Evolutionary conservation across 129 eudicot genomes (phyloP).

Genomic region (Sambucus nigra): DNA sequence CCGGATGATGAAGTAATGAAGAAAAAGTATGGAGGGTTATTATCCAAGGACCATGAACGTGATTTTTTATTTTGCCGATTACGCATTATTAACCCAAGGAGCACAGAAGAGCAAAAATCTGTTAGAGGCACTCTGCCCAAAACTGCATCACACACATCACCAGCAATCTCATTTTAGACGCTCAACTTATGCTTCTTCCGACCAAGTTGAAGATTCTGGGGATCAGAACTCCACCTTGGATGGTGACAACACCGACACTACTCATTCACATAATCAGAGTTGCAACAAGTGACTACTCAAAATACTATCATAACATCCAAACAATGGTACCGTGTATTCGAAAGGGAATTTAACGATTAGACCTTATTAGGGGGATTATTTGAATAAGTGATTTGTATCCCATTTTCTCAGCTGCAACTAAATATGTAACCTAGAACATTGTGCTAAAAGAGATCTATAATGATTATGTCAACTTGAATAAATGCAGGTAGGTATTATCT

Average conservation of each 20-base stretch:
- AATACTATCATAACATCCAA: background rate
- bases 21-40: too few species aligned
- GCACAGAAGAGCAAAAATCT: too few species aligned
- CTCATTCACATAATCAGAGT: slow-evolving; percentile 9
- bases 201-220: slow-evolving; percentile 64
- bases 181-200: slow-evolving; percentile 62
- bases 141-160: slow-evolving; percentile 87
- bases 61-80: too few species aligned
- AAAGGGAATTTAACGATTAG: background rate
- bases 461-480: background rate
- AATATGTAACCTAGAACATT: background rate
- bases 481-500: too few species aligned
- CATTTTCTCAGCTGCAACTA: background rate
- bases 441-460: background rate
- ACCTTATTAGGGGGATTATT: background rate
- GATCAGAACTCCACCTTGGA: slow-evolving; percentile 19
- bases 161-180: slow-evolving; percentile 66
- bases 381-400: background rate
- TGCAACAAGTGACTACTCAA: background rate
- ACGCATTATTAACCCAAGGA: too few species aligned
- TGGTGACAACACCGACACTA: slow-evolving; percentile 17
- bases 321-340: background rate
- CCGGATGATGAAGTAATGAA: too few species aligned
- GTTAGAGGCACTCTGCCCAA: too few species aligned
- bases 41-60: too few species aligned